phyloP scores from a whole-genome alignment of 2,329 filamentous ascomycete genomes.

The Diaporthe destruens region DNA sequence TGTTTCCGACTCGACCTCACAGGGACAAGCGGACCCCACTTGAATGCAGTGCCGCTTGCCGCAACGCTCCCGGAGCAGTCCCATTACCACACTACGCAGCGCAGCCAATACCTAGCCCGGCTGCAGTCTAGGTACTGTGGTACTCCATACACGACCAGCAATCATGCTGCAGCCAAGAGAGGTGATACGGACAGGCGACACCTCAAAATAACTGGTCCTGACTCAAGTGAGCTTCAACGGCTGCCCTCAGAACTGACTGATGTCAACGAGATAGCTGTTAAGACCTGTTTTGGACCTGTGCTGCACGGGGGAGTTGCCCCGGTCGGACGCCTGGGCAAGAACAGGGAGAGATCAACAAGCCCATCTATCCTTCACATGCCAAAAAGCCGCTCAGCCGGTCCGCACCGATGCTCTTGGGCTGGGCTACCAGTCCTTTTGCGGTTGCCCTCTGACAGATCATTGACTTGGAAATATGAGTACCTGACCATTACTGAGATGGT shows the following conservation, averaged over 20 bases:
- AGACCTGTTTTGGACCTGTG: conserved; percentile 16
- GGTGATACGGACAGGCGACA: conserved; percentile 21
- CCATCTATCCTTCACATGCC: conserved; percentile 29
- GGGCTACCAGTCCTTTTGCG: not conserved
- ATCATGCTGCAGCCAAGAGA: conserved; percentile 32
- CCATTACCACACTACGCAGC: conserved; percentile 4
- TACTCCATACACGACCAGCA: not conserved
- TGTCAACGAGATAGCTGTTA: conserved; percentile 1
- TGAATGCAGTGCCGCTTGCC: conserved; percentile 31
- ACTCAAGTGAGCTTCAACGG: conserved; percentile 23
- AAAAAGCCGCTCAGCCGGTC: conserved; percentile 13
- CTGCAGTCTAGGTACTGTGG: not conserved
- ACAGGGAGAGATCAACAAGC: conserved; percentile 19
- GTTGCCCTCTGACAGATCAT: not conserved
- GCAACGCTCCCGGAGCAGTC: not conserved
- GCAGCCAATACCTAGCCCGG: not conserved
- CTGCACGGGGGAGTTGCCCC: conserved; percentile 6
- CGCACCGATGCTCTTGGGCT: not conserved
- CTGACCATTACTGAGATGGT: not conserved
- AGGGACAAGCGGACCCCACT: conserved; percentile 26
- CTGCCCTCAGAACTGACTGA: not conserved
- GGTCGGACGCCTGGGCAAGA: not conserved
- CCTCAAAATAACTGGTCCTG: not conserved
- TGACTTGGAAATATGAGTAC: not conserved
- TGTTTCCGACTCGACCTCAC: conserved; percentile 32